Evolutionary conservation across 768 basidiomycete species (phyloP).

Genomic region (Tylopilus vinaceipallidus): DNA sequence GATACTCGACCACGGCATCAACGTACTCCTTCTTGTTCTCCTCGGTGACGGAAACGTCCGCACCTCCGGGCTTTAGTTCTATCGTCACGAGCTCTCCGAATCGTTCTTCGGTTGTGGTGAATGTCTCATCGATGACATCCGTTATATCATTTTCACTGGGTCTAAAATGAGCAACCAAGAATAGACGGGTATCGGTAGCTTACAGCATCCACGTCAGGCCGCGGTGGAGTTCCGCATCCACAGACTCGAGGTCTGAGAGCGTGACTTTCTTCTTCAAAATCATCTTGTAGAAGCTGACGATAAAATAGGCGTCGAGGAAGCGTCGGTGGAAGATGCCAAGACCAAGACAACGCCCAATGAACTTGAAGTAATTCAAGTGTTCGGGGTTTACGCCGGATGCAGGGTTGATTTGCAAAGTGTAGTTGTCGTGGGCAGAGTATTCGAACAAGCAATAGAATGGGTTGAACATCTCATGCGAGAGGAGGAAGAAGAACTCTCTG

Average conservation of each 20-base stretch:
- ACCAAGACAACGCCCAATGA: slow-evolving; percentile 94
- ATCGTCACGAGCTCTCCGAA: slow-evolving; percentile 98
- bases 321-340: slow-evolving; percentile 98
- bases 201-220: slow-evolving; percentile 99
- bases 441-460: slow-evolving; percentile 99
- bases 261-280: slow-evolving; percentile 97
- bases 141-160: slow-evolving; percentile 95
- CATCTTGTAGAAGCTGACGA: slow-evolving; percentile 99
- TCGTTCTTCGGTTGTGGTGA: slow-evolving; percentile 94
- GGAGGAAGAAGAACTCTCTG: slow-evolving; percentile 99
- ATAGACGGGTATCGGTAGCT: slow-evolving; percentile 33
- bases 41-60: slow-evolving; percentile 83
- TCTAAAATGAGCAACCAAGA: slow-evolving; percentile 9
- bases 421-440: slow-evolving; percentile 99
- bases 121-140: slow-evolving; percentile 96
- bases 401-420: slow-evolving; percentile 98
- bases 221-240: slow-evolving; percentile 92
- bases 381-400: slow-evolving; percentile 98
- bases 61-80: slow-evolving; percentile 88
- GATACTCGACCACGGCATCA: slow-evolving; percentile 91
- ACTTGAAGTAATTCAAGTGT: slow-evolving; percentile 99
- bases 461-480: slow-evolving; percentile 99
- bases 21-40: slow-evolving; percentile 99
- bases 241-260: slow-evolving; percentile 90
- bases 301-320: slow-evolving; percentile 99